These are phyloP conservation scores for Cladosporium sp. DNA, from an alignment of 2,329 filamentous ascomycete species.

Conservation along the genomic window DNA sequence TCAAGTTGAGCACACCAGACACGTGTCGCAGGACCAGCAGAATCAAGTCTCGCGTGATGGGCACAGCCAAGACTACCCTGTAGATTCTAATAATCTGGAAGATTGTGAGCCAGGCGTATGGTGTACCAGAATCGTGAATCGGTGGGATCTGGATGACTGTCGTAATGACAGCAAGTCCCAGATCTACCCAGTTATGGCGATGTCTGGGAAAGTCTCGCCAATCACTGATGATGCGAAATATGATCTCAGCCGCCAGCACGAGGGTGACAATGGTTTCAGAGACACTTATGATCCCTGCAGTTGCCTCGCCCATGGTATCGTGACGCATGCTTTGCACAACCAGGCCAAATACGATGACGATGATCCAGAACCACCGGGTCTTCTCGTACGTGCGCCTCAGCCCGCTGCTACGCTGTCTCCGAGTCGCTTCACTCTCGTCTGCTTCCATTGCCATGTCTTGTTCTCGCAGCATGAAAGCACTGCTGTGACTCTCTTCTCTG, in stretches of 20 bases:
- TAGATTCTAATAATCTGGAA: conserved; percentile 94
- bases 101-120: conserved; percentile 82
- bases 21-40: conserved; percentile 84
- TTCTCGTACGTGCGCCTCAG: conserved; percentile 72
- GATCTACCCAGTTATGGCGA: conserved; percentile 73
- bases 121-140: conserved; percentile 65
- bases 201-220: conserved; percentile 76
- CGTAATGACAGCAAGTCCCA: conserved; percentile 75
- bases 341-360: conserved; percentile 75
- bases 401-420: conserved; percentile 41
- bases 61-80: conserved; percentile 82
- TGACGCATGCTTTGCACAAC: conserved; percentile 74
- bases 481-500: conserved; percentile 88
- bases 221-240: conserved; percentile 70
- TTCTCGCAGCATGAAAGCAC: conserved; percentile 80
- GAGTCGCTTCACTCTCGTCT: conserved; percentile 34
- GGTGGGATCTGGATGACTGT: conserved; percentile 79
- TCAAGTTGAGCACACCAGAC: conserved; percentile 85
- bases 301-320: conserved; percentile 63
- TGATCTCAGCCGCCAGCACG: conserved; percentile 75
- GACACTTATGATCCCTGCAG: conserved; percentile 62
- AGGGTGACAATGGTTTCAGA: conserved; percentile 74
- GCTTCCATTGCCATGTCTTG: conserved; percentile 40
- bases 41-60: conserved; percentile 82
- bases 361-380: conserved; percentile 72